Evolutionary conservation across 805 yeast species (phyloP), one percentile per base, ranked within the genome.

Genomic region (Ogataea wickerhamii): DNA sequence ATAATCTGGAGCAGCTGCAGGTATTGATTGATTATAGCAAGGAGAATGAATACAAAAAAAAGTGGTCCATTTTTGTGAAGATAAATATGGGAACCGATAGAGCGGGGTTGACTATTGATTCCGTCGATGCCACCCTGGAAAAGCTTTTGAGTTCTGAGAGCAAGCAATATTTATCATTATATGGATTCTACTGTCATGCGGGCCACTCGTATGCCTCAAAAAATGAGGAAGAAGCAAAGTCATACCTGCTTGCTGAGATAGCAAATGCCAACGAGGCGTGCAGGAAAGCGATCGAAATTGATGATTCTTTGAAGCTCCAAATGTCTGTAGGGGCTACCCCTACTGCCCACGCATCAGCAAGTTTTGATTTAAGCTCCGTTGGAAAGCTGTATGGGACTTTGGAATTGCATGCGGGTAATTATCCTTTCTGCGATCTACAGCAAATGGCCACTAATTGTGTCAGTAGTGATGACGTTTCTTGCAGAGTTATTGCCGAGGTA

Each of bases 291-390:
- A 18, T 48, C 2, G 45, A 52, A 1, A 39, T 70, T 4, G 69
- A 70, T 36, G 64, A 71, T 3, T 33, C 56, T 1, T 45, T 65
- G 27, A 48, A 63, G 14, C 60, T 82, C 20, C 67, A 66, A 5
- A 61, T 84, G 2, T 82, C 91, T 0, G 84, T 83, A 18, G 94
- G 94, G 17, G 88, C 93, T 1, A 82, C 94, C 0, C 93, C 93
- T 31, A 84, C 91, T 0, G 77, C 84, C 4, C 86, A 81, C 52
- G 74, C 85, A 0, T 65, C 79, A 18, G 63, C 63, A 13, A 25
- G 38, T 6, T 45, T 55, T 16, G 52, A 49, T 27, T 34, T 49
- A 19, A 32, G 42, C 7, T 21, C 43, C 18, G 33, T 51, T 2
- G 37, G 50, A 16, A 26, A 48, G 26, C 48, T 47, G 47, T 45